Evolutionary conservation across 352 stramenopile genomes (phyloP), one percentile per base, ranked within the genome.

Genomic region (Phytophthora pistaciae): DNA sequence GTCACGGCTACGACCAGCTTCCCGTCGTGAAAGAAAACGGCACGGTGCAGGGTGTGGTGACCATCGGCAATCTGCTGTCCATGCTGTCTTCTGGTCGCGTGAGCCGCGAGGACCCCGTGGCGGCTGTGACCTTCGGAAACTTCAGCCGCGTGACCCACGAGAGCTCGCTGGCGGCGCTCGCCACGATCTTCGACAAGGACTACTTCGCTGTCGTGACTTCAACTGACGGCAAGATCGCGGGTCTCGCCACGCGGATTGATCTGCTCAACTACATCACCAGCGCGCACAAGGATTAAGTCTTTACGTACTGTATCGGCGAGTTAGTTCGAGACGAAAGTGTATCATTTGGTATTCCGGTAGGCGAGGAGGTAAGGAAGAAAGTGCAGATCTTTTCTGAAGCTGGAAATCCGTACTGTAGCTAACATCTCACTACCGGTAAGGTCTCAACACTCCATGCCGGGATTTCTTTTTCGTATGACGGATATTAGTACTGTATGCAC

Each of bases 231-330:
- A 83, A 87, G 65, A 90, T 99, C 64, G 92, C 88, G 53, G 96
- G 96, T 25, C 94, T 99, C 55, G 96, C 98, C 33, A 98, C 95
- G 60, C 82, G 97, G 23, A 98, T 99, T 79, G 97, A 99, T 79
- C 80, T 99, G 62, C 84, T 99, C 66, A 98, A 98, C 75, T 99
- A 95, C 84, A 98, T 99, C 75, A 95, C 92, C 9, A 82, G 54
- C 44, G 66, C 61, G 6, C 57, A 65, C 60, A 63, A 72, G 29
- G 70, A 77, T 61, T 25, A 48, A 48, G n/a, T 52, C 38, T 18
- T 44, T 44, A 23, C n/a, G n/a, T 27, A 29, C 27, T 29, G 27
- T 5, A 29, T 20, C 40, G 8, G 18, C 42, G 9, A 21, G 42
- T 20, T 50, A 9, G 18, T 27, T 29, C 38, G 31, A 52, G 31